phyloP scores from a whole-genome alignment of 805 yeast species.

The Cyberlindnera euphorbiiphila region DNA sequence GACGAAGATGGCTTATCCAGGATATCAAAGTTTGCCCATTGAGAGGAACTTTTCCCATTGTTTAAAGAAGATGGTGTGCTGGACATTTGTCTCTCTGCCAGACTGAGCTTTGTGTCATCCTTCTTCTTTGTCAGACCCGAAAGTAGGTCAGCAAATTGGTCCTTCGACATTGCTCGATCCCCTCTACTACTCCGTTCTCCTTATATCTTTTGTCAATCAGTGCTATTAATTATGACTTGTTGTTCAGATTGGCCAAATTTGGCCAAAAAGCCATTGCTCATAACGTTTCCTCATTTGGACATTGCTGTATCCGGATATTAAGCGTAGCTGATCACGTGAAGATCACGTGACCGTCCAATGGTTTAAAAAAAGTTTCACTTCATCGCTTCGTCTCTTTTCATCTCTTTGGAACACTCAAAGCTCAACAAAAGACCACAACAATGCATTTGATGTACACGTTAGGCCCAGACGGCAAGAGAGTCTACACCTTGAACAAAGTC shows the following conservation, averaged over 20 bases:
- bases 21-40: slow-evolving; percentile 38
- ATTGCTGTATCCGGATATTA: not conserved
- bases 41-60: slow-evolving; percentile 4
- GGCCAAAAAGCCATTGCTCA: not conserved
- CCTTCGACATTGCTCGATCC: slow-evolving; percentile 16
- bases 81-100: slow-evolving; percentile 33
- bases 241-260: too few relatives aligned
- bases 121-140: slow-evolving; percentile 23
- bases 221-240: too few relatives aligned
- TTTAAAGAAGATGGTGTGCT: slow-evolving; percentile 1
- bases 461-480: slow-evolving; percentile 92
- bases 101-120: slow-evolving; percentile 27
- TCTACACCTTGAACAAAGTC: slow-evolving; percentile 83
- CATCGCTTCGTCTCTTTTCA: too few relatives aligned
- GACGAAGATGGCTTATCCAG: slow-evolving; percentile 21
- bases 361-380: slow-evolving; percentile 3
- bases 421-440: slow-evolving; percentile 20
- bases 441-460: slow-evolving; percentile 99
- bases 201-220: too few relatives aligned
- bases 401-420: too few relatives aligned
- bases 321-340: too few relatives aligned
- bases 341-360: not conserved
- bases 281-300: not conserved
- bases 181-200: not conserved
- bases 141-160: slow-evolving; percentile 28